phyloP scores from a whole-genome alignment of 306 rosid species.

The Trichosanthes cucumerina region DNA sequence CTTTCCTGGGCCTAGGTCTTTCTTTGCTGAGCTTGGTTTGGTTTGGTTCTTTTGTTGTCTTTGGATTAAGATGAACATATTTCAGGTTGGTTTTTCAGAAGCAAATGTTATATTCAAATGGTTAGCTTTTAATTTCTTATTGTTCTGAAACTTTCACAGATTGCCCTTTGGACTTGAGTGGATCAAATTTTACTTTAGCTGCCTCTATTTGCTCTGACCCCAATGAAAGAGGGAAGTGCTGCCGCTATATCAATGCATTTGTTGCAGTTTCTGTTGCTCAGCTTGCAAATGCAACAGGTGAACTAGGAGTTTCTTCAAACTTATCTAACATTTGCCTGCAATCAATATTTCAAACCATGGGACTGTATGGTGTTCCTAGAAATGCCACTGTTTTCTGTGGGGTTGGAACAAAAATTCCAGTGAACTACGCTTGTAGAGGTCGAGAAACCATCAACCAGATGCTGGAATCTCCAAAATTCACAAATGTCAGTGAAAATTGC shows the following conservation, averaged over 20 bases:
- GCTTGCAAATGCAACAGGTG: conserved; percentile 66
- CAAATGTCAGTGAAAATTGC: conserved; percentile 50
- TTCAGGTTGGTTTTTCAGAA: not conserved
- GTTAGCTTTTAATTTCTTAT: conserved; percentile 13
- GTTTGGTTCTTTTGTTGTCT: not conserved
- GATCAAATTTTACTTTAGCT: conserved; percentile 67
- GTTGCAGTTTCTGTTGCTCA: conserved; percentile 73
- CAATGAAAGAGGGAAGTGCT: conserved; percentile 70
- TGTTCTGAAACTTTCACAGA: conserved; percentile 37
- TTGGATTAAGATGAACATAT: not conserved
- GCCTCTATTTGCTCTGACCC: conserved; percentile 64
- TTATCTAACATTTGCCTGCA: conserved; percentile 54
- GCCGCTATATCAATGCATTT: conserved; percentile 87
- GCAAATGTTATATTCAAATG: not conserved
- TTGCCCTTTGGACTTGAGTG: conserved; percentile 75
- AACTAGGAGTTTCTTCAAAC: conserved; percentile 63
- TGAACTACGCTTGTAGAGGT: conserved; percentile 78
- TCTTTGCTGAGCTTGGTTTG: not conserved
- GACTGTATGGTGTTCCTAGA: conserved; percentile 56
- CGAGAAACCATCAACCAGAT: conserved; percentile 65
- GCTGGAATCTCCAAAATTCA: conserved; percentile 73
- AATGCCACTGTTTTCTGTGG: conserved; percentile 79
- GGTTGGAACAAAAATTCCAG: conserved; percentile 73
- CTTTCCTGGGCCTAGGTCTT: not conserved
- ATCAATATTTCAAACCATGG: conserved; percentile 57